Evolutionary conservation across 495 filamentous ascomycete species (phyloP).

Genomic region (Lentithecium fluviatile): DNA sequence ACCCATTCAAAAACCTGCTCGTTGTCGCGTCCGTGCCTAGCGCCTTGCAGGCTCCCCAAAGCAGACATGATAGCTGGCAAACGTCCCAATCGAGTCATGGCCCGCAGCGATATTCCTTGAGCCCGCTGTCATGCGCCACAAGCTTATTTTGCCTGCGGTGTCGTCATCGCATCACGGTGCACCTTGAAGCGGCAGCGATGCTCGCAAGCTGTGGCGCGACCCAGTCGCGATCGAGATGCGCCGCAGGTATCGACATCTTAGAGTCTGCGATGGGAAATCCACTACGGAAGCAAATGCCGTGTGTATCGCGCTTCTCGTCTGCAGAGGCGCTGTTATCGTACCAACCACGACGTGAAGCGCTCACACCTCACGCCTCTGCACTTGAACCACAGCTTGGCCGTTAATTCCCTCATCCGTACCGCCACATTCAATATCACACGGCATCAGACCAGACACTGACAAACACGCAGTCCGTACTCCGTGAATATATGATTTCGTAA

Average conservation of each 20-base stretch:
- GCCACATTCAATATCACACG: no score
- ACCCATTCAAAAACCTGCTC: conserved; percentile 3
- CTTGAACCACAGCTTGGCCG: no score
- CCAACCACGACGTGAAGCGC: no score
- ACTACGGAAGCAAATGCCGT: background rate
- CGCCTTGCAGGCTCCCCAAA: background rate
- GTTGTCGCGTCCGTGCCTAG: background rate
- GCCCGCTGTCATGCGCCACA: conserved; percentile 13
- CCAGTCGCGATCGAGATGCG: conserved; percentile 13
- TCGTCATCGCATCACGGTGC: background rate
- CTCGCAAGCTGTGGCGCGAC: conserved; percentile 10
- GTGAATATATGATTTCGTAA: no score
- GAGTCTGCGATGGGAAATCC: background rate
- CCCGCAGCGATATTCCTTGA: background rate
- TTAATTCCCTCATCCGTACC: no score
- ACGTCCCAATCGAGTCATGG: background rate
- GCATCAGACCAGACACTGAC: no score
- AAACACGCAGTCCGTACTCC: no score
- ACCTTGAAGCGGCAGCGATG: background rate
- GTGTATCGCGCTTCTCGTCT: background rate
- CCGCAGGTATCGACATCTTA: background rate
- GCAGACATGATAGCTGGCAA: background rate
- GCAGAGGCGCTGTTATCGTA: background rate
- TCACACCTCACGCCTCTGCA: no score
- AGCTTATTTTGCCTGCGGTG: background rate